These are phyloP conservation scores for Yarrowia bubula DNA, from an alignment of 805 yeast genomes.

Conservation along the genomic window DNA sequence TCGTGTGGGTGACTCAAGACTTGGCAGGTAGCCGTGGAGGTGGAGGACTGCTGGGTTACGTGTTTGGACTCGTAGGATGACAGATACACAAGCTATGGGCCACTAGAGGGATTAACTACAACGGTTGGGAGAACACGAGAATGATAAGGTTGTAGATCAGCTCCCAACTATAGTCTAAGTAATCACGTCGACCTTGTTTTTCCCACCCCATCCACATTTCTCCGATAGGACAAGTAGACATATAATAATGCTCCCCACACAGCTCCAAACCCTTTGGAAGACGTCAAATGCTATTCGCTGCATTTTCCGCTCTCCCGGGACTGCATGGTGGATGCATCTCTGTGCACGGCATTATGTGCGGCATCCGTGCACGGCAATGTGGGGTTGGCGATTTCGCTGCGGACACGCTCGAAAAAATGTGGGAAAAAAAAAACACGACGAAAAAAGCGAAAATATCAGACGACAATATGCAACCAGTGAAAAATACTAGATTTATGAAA, in stretches of 20 bases:
- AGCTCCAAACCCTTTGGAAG: neutral
- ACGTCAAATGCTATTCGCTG: neutral
- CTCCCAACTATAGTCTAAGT: neutral
- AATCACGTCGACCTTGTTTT: neutral
- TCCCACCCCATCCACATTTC: neutral
- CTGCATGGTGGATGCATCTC: neutral
- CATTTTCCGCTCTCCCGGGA: neutral
- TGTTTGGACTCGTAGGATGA: too few species aligned
- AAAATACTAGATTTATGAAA: too few species aligned
- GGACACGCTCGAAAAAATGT: neutral
- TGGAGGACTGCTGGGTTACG: too few species aligned
- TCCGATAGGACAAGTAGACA: neutral
- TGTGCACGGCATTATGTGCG: conserved; percentile 13
- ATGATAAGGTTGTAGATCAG: neutral
- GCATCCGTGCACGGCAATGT: conserved; percentile 17
- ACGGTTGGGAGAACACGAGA: neutral
- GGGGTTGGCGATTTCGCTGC: conserved; percentile 23
- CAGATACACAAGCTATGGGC: too few species aligned
- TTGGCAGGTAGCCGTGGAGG: too few species aligned
- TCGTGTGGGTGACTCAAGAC: too few species aligned
- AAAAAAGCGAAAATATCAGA: neutral
- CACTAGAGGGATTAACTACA: too few species aligned
- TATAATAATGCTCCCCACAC: neutral
- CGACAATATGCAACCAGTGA: neutral
- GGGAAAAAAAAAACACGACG: neutral